Percentiles rank a stretch among this genome's conserved stretches.
Evolutionary conservation across 192 early-diverging fungal species (phyloP).

Genomic region (Hyaloraphidium curvatum): DNA sequence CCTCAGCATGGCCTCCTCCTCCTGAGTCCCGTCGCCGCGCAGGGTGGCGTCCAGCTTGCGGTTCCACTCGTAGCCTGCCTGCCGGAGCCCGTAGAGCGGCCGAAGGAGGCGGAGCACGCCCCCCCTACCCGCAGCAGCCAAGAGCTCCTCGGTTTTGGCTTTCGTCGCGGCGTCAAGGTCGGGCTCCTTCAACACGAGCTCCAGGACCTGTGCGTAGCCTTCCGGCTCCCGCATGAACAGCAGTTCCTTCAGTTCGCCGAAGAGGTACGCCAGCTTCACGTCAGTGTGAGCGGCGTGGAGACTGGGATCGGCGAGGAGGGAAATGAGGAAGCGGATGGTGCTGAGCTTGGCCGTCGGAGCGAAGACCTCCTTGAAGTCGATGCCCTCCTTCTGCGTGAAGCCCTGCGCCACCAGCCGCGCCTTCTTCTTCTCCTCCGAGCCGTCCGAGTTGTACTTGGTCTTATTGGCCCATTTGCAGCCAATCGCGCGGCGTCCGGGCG

Average conservation of each 20-base stretch:
- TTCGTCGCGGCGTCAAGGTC: too few relatives aligned
- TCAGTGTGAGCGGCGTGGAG: not conserved
- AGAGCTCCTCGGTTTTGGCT: too few relatives aligned
- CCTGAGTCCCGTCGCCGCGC: too few relatives aligned
- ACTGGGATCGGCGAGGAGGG: not conserved
- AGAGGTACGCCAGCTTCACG: slow-evolving; percentile 1
- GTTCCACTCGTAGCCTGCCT: too few relatives aligned
- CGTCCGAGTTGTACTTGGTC: slow-evolving; percentile 8
- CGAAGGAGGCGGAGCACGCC: too few relatives aligned
- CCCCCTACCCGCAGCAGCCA: too few relatives aligned
- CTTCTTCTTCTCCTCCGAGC: slow-evolving; percentile 7
- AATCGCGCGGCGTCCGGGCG: too few relatives aligned
- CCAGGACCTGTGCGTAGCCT: too few relatives aligned
- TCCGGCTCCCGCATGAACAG: not conserved
- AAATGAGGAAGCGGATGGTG: not conserved
- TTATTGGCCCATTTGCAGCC: slow-evolving; percentile 11
- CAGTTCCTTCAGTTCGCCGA: not conserved
- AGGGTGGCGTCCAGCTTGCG: too few relatives aligned
- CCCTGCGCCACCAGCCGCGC: slow-evolving; percentile 16
- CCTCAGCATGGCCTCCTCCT: too few relatives aligned
- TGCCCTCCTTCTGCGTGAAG: slow-evolving; percentile 6
- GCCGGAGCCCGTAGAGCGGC: too few relatives aligned
- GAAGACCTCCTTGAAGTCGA: slow-evolving; percentile 11
- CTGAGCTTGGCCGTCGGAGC: slow-evolving; percentile 4
- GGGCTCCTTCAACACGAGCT: too few relatives aligned